A percentile compares a stretch with the other conserved stretches of the same genome.
Evolutionary conservation across 257 asterid species (phyloP).

Genomic region (Solanum tacnaense): DNA sequence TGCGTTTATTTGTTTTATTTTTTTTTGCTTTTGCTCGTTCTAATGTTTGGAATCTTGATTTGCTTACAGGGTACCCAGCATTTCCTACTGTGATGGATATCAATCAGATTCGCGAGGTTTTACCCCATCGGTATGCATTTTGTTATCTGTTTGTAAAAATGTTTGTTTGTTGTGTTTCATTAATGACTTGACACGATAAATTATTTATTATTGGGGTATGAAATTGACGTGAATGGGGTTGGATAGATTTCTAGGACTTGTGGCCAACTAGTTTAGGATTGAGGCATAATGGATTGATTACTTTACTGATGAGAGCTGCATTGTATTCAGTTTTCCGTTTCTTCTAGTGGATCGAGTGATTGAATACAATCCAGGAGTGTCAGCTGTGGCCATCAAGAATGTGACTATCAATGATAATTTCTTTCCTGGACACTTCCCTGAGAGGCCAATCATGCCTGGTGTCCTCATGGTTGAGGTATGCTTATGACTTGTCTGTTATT

Average conservation of each 20-base stretch:
- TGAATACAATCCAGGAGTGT: conserved; percentile 73
- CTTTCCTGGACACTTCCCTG: conserved; percentile 92
- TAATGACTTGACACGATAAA: neutral
- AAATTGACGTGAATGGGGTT: neutral
- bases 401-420: conserved; percentile 84
- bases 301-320: neutral
- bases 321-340: conserved; percentile 58
- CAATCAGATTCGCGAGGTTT: conserved; percentile 74
- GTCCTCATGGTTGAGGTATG: conserved; percentile 93
- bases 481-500: neutral
- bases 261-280: neutral
- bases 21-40: neutral
- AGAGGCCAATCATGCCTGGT: conserved; percentile 96
- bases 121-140: conserved; percentile 66
- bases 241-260: neutral
- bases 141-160: neutral
- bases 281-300: neutral
- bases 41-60: neutral
- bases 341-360: conserved; percentile 87
- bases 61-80: conserved; percentile 48
- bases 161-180: neutral
- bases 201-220: neutral
- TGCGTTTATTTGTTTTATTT: neutral
- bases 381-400: conserved; percentile 88
- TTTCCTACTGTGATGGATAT: conserved; percentile 77